Percentiles rank a stretch among this genome's conserved stretches.
These are phyloP conservation scores for Monsonia emarginata DNA, from an alignment of 441 rosid genomes.

Conservation along the genomic window DNA sequence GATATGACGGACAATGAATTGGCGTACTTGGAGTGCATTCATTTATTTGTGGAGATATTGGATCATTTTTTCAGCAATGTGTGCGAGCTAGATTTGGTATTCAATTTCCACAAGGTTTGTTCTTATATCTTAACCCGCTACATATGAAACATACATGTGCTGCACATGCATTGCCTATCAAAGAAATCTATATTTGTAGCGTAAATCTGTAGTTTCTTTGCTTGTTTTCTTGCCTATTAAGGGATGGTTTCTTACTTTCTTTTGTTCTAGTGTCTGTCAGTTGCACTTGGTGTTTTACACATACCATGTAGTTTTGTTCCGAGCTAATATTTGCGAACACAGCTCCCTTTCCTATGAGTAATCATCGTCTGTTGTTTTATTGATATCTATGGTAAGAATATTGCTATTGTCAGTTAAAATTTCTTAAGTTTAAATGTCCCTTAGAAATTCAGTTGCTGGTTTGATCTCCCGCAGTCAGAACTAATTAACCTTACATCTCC, in stretches of 20 bases:
- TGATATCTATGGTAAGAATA: background rate
- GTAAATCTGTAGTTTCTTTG: background rate
- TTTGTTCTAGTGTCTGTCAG: background rate
- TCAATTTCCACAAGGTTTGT: constrained; percentile 87
- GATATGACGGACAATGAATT: constrained; percentile 90
- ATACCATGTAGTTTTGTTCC: background rate
- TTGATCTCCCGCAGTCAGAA: background rate
- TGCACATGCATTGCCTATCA: background rate
- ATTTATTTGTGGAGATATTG: constrained; percentile 87
- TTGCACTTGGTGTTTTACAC: background rate
- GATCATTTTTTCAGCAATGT: constrained; percentile 99
- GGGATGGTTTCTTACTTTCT: background rate
- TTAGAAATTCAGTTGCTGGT: background rate
- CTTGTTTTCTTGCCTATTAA: background rate
- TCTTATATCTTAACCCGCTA: background rate
- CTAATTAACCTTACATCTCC: background rate
- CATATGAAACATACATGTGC: background rate
- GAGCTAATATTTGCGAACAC: background rate
- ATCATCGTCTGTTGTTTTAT: background rate
- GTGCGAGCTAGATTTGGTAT: constrained; percentile 93
- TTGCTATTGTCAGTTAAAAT: background rate
- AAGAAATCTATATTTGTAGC: background rate
- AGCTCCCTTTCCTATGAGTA: background rate
- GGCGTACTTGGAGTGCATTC: constrained; percentile 90
- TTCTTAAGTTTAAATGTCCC: background rate